Evolutionary conservation across 2,329 filamentous ascomycete species (phyloP).

Genomic region (Trichophyton schoenleinii): DNA sequence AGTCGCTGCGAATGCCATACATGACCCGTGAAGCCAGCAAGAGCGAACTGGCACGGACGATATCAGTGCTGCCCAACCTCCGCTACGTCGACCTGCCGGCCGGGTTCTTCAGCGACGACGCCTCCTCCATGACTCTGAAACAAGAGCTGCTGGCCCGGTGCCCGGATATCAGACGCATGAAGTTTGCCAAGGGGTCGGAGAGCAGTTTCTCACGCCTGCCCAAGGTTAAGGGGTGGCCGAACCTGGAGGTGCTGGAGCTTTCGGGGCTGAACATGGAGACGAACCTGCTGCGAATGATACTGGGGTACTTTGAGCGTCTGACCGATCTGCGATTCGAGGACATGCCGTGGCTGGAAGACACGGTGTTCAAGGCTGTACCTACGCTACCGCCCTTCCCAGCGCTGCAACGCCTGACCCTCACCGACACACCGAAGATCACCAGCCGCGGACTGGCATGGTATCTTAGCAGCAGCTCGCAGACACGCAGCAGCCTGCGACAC

Average conservation of each 20-base stretch:
- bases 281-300: slow-evolving; percentile 49
- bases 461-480: slow-evolving; percentile 47
- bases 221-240: slow-evolving; percentile 36
- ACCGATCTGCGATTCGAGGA: slow-evolving; percentile 63
- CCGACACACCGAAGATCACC: slow-evolving; percentile 59
- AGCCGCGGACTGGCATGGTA: slow-evolving; percentile 57
- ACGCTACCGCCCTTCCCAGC: slow-evolving; percentile 61
- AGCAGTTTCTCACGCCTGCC: slow-evolving; percentile 59
- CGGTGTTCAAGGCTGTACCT: slow-evolving; percentile 56
- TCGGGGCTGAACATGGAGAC: slow-evolving; percentile 27
- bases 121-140: slow-evolving; percentile 59
- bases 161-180: slow-evolving; percentile 77
- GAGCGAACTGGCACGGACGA: slow-evolving; percentile 68
- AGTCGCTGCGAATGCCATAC: slow-evolving; percentile 79
- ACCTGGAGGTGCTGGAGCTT: slow-evolving; percentile 32
- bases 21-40: slow-evolving; percentile 87
- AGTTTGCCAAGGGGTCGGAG: slow-evolving; percentile 67
- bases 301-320: slow-evolving; percentile 54
- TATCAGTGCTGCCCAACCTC: slow-evolving; percentile 72
- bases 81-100: slow-evolving; percentile 84
- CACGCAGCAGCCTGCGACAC: slow-evolving; percentile 48
- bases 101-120: slow-evolving; percentile 72
- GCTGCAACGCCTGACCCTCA: slow-evolving; percentile 59
- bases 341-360: slow-evolving; percentile 59
- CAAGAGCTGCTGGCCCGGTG: slow-evolving; percentile 77